A percentile compares a stretch with the other conserved stretches of the same genome.
Conservation (phyloP, 2,329 filamentous ascomycete species). For the Pyrenophora teres region DNA sequence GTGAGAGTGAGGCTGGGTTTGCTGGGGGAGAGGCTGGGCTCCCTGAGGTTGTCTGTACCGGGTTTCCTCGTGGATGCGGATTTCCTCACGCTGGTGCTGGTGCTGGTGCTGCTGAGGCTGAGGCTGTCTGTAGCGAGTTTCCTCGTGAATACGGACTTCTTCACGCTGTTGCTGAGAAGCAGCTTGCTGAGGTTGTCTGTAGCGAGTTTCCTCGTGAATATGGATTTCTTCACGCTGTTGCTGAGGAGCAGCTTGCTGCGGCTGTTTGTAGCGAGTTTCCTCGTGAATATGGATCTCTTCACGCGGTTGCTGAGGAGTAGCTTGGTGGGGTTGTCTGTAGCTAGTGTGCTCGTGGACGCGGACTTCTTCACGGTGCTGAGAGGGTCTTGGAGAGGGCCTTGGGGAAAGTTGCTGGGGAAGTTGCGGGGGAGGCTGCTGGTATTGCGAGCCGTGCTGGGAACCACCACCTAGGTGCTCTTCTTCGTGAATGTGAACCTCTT, state of each 20-base stretch:
- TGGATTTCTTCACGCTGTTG: too few species aligned
- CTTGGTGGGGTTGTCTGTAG: slow-evolving; percentile 6
- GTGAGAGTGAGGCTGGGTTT: slow-evolving; percentile 15
- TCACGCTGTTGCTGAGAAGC: too few species aligned
- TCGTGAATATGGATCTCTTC: slow-evolving; percentile 23
- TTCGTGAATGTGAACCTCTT: slow-evolving; percentile 85
- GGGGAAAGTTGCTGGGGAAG: neutral
- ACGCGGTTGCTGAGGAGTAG: slow-evolving; percentile 22
- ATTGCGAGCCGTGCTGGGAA: slow-evolving; percentile 55
- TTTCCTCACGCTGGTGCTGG: too few species aligned
- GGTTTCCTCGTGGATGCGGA: too few species aligned
- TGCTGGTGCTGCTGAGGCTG: too few species aligned
- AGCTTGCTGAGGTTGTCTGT: too few species aligned
- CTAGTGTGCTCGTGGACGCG: slow-evolving; percentile 14
- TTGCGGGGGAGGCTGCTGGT: slow-evolving; percentile 2
- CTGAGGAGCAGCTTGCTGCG: too few species aligned
- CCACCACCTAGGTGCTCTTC: slow-evolving; percentile 76
- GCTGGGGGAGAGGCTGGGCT: slow-evolving; percentile 12
- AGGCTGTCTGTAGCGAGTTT: too few species aligned
- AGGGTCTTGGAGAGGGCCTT: neutral
- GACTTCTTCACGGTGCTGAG: slow-evolving; percentile 31
- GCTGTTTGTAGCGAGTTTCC: too few species aligned
- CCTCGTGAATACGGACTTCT: too few species aligned
- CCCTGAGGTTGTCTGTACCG: too few species aligned
- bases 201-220: too few species aligned